Evolutionary conservation across 2,329 filamentous ascomycete genomes (phyloP).

Genomic region (Pseudocercospora macadamiae): DNA sequence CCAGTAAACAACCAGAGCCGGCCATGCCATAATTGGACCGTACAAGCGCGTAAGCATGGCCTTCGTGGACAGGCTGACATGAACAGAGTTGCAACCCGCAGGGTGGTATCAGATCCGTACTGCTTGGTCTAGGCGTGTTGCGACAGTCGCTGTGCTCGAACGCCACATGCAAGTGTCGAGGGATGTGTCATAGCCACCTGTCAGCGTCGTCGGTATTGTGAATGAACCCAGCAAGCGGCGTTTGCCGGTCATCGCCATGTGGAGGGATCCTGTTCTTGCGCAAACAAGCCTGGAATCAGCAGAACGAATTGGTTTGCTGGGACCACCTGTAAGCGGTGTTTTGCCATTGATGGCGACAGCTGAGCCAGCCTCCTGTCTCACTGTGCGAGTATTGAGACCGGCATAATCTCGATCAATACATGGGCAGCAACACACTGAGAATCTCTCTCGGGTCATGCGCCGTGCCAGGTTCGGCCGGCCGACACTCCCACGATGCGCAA

Average conservation of each 20-base stretch:
- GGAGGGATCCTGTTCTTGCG: conserved; percentile 15
- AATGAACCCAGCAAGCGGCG: conserved; percentile 6
- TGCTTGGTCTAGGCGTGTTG: not conserved
- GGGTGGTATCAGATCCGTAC: conserved; percentile 10
- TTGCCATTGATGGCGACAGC: conserved; percentile 12
- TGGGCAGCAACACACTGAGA: conserved; percentile 1
- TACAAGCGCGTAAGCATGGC: conserved; percentile 9
- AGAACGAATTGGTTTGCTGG: not conserved
- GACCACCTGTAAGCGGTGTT: conserved; percentile 6
- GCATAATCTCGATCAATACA: conserved; percentile 24
- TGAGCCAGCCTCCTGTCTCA: conserved; percentile 25
- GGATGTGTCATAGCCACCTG: conserved; percentile 24
- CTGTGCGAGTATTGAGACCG: conserved; percentile 19
- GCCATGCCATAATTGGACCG: conserved; percentile 5
- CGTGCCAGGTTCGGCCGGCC: conserved; percentile 14
- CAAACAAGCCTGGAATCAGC: conserved; percentile 7
- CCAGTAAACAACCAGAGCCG: conserved; percentile 7
- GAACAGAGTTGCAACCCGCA: conserved; percentile 9
- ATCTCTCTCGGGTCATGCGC: conserved; percentile 18
- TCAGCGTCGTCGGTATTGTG: conserved; percentile 12
- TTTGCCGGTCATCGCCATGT: conserved; percentile 16
- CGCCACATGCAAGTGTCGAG: conserved; percentile 10
- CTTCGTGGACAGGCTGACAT: conserved; percentile 7
- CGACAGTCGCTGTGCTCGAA: not conserved
- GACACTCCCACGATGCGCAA: conserved; percentile 15